phyloP scores from a whole-genome alignment of 2,329 filamentous ascomycete species.

The Bipolaris gigantea region DNA sequence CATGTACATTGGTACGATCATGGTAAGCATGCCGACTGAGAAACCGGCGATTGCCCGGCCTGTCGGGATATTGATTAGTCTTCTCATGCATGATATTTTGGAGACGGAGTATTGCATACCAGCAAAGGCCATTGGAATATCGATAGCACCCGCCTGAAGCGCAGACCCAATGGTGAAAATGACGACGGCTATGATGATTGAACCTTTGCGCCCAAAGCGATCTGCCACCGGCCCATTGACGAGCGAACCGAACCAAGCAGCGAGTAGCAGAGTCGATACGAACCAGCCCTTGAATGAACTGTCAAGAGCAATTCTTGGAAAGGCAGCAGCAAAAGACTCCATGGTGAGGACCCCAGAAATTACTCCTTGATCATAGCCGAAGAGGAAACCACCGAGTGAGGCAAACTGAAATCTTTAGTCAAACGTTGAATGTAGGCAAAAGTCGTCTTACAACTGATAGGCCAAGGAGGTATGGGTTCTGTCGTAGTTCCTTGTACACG shows the following conservation, averaged over 20 bases:
- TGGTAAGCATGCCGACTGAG: slow-evolving; percentile 25
- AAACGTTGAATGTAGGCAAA: fast-evolving
- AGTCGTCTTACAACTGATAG: slow-evolving; percentile 16
- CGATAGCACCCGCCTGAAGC: slow-evolving; percentile 23
- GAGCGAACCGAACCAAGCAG: slow-evolving; percentile 26
- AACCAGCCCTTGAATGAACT: slow-evolving; percentile 29
- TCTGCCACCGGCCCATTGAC: slow-evolving; percentile 30
- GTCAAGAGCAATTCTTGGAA: slow-evolving; percentile 23
- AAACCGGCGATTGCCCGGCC: slow-evolving; percentile 27
- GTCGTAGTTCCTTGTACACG: slow-evolving; percentile 24
- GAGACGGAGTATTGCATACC: slow-evolving; percentile 7
- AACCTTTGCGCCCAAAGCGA: slow-evolving; percentile 24
- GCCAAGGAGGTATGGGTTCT: slow-evolving; percentile 26
- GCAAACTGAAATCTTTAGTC: slow-evolving; percentile 17
- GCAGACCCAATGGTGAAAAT: slow-evolving; percentile 25
- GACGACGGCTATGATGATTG: slow-evolving; percentile 24
- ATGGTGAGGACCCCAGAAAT: slow-evolving; percentile 25
- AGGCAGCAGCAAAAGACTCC: slow-evolving; percentile 25
- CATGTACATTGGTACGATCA: slow-evolving; percentile 32
- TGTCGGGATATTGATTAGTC: neutral
- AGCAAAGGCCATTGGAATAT: slow-evolving; percentile 22
- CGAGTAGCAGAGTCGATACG: slow-evolving; percentile 23
- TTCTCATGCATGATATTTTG: too few relatives aligned
- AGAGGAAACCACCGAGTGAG: slow-evolving; percentile 25
- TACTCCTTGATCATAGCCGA: slow-evolving; percentile 28